phyloP scores from a whole-genome alignment of 106 monocot genomes.

The Phalaenopsis aphrodite region DNA sequence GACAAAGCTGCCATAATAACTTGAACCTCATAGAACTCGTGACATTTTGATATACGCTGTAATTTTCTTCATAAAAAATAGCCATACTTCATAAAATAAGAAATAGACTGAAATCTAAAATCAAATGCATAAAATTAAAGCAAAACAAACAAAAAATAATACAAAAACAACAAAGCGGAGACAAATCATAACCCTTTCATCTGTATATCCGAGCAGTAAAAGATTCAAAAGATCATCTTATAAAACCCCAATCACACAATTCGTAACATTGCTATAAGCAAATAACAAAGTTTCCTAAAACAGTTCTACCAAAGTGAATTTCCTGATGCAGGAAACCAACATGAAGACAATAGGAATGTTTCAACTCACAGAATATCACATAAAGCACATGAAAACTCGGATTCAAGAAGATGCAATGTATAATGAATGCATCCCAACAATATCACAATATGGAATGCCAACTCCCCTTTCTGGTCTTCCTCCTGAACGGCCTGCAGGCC shows the following conservation, averaged over 20 bases:
- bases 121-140: too few species aligned
- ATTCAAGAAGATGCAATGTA: neutral
- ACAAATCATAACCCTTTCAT: neutral
- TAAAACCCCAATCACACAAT: neutral
- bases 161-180: neutral
- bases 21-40: too few species aligned
- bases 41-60: too few species aligned
- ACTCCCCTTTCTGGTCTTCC: slow-evolving; percentile 29
- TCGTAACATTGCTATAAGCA: neutral
- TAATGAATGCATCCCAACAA: neutral
- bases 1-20: too few species aligned
- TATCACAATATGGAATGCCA: slow-evolving; percentile 24
- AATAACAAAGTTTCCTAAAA: neutral
- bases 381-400: neutral
- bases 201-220: neutral
- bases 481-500: slow-evolving; percentile 69
- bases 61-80: too few species aligned
- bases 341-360: neutral
- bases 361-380: neutral
- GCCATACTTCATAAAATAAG: too few species aligned
- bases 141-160: too few species aligned
- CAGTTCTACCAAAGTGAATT: neutral
- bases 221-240: neutral
- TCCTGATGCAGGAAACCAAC: neutral
- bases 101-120: too few species aligned